Evolutionary conservation across 345 rosid species (phyloP).

Genomic region (Linum trigynum): DNA sequence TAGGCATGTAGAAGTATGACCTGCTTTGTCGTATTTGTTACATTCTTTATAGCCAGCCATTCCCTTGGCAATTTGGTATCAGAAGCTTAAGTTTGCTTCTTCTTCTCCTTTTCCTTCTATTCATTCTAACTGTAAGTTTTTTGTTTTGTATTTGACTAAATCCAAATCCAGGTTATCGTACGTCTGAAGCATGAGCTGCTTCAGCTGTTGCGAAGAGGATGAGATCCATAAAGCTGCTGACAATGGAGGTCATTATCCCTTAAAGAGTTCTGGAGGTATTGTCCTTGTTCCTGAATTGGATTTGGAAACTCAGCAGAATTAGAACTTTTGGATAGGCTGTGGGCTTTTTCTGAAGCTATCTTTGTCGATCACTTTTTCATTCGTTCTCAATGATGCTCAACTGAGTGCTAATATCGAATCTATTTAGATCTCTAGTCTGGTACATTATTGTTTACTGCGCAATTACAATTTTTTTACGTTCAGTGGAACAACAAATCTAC

Average conservation of each 20-base stretch:
- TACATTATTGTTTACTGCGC: background rate
- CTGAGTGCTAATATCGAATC: background rate
- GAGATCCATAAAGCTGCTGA: constrained; percentile 60
- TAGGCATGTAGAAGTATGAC: too few relatives aligned
- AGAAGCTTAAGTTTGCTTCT: background rate
- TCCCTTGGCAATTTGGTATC: background rate
- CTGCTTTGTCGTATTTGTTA: too few relatives aligned
- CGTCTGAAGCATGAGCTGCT: constrained; percentile 63
- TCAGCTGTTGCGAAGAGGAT: constrained; percentile 72
- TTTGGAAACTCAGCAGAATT: background rate
- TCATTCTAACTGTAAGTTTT: background rate
- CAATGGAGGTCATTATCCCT: constrained; percentile 44
- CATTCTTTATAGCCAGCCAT: background rate
- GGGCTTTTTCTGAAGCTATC: background rate
- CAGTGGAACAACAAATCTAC: background rate
- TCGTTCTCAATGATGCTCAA: background rate
- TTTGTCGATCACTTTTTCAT: background rate
- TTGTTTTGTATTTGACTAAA: background rate
- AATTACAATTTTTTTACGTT: background rate
- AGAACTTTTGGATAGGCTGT: background rate
- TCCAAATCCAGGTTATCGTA: background rate
- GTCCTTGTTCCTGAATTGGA: background rate
- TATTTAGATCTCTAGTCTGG: background rate
- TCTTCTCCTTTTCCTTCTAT: background rate
- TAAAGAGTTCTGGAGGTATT: constrained; percentile 59